Percentiles rank a stretch among this genome's conserved stretches.
Conservation (phyloP, 257 asterid species). For the Salvia rosmarinus region DNA sequence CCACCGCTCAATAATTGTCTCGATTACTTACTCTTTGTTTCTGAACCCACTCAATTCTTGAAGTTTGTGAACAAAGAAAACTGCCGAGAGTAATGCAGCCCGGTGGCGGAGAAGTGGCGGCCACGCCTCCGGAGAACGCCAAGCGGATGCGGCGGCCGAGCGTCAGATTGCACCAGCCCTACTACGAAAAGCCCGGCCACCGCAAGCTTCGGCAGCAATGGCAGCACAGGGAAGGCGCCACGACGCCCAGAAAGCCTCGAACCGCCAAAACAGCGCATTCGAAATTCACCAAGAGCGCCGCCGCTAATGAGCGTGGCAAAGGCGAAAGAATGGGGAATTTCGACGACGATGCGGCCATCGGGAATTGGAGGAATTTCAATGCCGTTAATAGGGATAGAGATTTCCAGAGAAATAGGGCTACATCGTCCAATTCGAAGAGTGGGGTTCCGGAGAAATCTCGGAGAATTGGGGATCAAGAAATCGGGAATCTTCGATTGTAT, state of each 20-base stretch:
- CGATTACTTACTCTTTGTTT: too few species aligned
- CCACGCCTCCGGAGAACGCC: slow-evolving; percentile 25
- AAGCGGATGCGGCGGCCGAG: slow-evolving; percentile 57
- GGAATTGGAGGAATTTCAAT: slow-evolving; percentile 41
- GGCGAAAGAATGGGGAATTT: slow-evolving; percentile 14
- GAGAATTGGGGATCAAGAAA: slow-evolving; percentile 21
- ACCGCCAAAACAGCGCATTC: slow-evolving; percentile 22
- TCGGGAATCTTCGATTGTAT: slow-evolving; percentile 7
- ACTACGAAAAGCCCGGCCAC: slow-evolving; percentile 38
- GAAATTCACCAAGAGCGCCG: slow-evolving; percentile 25
- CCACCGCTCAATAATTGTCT: slow-evolving; percentile 1
- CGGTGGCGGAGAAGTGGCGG: slow-evolving; percentile 29
- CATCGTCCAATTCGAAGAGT: slow-evolving; percentile 36
- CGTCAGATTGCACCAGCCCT: slow-evolving; percentile 52
- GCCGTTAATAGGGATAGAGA: slow-evolving; percentile 32
- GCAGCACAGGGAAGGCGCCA: slow-evolving; percentile 32
- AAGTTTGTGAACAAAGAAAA: not conserved
- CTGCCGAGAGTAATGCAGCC: slow-evolving; percentile 34
- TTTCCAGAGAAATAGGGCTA: slow-evolving; percentile 39
- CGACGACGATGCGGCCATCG: slow-evolving; percentile 47
- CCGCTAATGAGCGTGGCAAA: slow-evolving; percentile 10
- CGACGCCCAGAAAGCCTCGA: slow-evolving; percentile 35
- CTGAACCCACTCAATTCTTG: not conserved
- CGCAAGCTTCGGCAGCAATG: slow-evolving; percentile 40
- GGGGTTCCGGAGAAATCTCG: slow-evolving; percentile 25